These are phyloP conservation scores for Trichophyton benhamiae DNA, from an alignment of 2,329 filamentous ascomycete genomes.

Conservation along the genomic window DNA sequence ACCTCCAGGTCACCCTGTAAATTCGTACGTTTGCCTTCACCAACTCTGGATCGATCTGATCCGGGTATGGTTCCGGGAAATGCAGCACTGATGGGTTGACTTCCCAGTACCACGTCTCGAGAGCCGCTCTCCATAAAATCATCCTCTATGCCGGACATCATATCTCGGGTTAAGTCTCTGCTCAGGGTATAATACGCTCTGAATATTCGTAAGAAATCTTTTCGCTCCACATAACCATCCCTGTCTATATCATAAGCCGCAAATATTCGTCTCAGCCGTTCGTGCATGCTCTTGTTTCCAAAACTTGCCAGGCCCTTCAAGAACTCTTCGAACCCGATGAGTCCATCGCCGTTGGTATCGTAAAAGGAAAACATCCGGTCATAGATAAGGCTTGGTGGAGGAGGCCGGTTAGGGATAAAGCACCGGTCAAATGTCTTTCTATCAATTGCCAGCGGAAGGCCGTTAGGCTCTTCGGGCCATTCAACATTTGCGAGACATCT, in stretches of 20 bases:
- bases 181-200: constrained; percentile 83
- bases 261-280: constrained; percentile 63
- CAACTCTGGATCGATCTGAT: constrained; percentile 47
- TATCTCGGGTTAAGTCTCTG: constrained; percentile 77
- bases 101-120: constrained; percentile 60
- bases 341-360: constrained; percentile 74
- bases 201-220: constrained; percentile 84
- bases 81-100: constrained; percentile 67
- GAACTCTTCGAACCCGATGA: constrained; percentile 90
- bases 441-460: constrained; percentile 73
- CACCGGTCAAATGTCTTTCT: constrained; percentile 85
- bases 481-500: constrained; percentile 81
- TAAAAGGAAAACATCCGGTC: constrained; percentile 97
- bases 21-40: constrained; percentile 55
- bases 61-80: constrained; percentile 57
- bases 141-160: constrained; percentile 64
- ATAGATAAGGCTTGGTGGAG: constrained; percentile 77
- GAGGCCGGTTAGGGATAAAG: constrained; percentile 69
- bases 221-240: constrained; percentile 72
- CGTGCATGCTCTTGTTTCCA: constrained; percentile 45
- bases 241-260: constrained; percentile 82
- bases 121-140: constrained; percentile 64
- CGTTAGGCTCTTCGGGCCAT: constrained; percentile 68
- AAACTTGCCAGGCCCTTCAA: constrained; percentile 63
- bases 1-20: constrained; percentile 54